Base-by-base conservation (phyloP, 305 asterid species). In the Fraxinus dipetala region DNA sequence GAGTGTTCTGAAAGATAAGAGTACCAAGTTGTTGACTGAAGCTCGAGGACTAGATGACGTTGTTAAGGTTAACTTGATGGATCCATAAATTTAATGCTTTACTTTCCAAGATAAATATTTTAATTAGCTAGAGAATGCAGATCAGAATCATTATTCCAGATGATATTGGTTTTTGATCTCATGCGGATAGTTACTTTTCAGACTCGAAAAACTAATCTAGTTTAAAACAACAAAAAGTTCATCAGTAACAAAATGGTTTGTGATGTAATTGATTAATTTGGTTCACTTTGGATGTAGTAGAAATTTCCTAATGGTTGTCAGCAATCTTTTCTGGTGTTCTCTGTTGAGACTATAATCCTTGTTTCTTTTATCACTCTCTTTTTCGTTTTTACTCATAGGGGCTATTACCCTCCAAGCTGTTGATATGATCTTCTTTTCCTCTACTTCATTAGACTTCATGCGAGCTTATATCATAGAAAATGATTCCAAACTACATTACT, bases 1-100 rank as follows among this genome's bases (percentile, higher is more conserved):
- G 26, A 90, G 98, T 70, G 97, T 95, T 72, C 91, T 95, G 31
- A 91, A 95, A 85, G 97, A 92, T 9, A 92, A 88, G 89, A 93
- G 98, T 78, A 2, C 91, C 3, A 92, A 92, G 91, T 74, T 95
- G 88, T 86, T 94, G 74, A 85, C 93, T 13, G 98, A 96, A 85
- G 98, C 98, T 31, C 90, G 94, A 20, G 98, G 98, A 54, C 87
- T 95, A 24, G 98, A 95, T 16, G 98, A 95, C 14, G 98, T 95
- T 72, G 96, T 95, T 73, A 86, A 96, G 99, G 99, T 94, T 72
- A 78, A 90, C 79, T 76, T 54, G 14, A 3, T 79, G 22, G 40
- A 30, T 77, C 56, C 24, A 35, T 61, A 76, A 16, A 9, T 76
- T 82, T 83, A 54, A 76, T 1, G 26, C 32, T 75, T 51, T 2